Conservation (phyloP, 495 filamentous ascomycete genomes). For the Daldinia loculata region DNA sequence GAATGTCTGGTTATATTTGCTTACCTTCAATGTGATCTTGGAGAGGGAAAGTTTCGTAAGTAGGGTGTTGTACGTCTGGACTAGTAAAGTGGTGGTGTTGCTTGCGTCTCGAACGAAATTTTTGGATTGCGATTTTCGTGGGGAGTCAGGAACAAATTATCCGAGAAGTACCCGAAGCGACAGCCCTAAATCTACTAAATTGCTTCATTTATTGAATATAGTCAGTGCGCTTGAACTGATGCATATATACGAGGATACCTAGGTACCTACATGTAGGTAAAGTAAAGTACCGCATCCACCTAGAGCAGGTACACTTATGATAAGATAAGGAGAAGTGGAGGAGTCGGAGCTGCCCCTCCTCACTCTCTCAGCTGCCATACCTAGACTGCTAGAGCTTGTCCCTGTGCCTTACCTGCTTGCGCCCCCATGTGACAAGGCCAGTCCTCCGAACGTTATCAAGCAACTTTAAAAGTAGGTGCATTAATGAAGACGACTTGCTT, state of each 20-base stretch:
- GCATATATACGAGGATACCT: background rate
- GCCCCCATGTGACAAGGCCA: constrained; percentile 34
- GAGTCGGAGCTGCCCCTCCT: constrained; percentile 23
- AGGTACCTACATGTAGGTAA: constrained; percentile 5
- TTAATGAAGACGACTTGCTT: background rate
- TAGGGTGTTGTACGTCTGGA: constrained; percentile 10
- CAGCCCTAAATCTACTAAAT: constrained; percentile 28
- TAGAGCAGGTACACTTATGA: constrained; percentile 1
- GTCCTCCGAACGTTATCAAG: constrained; percentile 13
- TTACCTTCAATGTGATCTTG: constrained; percentile 44
- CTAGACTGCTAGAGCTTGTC: constrained; percentile 11
- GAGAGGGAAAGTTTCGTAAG: constrained; percentile 36
- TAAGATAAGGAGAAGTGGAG: constrained; percentile 20
- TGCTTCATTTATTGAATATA: background rate
- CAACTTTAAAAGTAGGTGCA: background rate
- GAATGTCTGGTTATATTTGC: background rate
- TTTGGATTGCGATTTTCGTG: constrained; percentile 49
- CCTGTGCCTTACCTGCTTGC: constrained; percentile 20
- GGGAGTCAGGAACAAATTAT: constrained; percentile 35
- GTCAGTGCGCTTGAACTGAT: background rate
- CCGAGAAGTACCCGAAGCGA: constrained; percentile 44
- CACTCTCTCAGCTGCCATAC: constrained; percentile 23
- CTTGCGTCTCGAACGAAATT: constrained; percentile 24
- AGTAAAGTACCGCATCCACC: background rate
- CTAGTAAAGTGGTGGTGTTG: constrained; percentile 12